These are phyloP conservation scores for Leccinum imitatum DNA, from an alignment of 768 basidiomycete species.

Conservation along the genomic window DNA sequence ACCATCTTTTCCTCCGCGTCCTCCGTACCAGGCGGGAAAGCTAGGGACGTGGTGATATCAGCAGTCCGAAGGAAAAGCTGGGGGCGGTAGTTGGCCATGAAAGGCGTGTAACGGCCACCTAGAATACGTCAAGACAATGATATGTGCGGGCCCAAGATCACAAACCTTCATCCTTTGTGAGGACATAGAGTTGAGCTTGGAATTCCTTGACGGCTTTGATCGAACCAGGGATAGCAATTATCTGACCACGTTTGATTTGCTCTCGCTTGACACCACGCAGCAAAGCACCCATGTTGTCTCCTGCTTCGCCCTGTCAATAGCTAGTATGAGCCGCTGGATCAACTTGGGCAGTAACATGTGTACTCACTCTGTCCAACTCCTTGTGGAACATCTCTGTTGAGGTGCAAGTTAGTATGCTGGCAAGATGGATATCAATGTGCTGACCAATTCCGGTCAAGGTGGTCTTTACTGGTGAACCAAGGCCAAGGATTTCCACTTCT, in stretches of 20 bases:
- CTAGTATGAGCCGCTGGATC: constrained; percentile 6
- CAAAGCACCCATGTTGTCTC: constrained; percentile 98
- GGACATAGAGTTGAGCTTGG: constrained; percentile 84
- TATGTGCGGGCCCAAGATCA: constrained; percentile 46
- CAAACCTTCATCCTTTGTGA: constrained; percentile 42
- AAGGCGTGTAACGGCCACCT: constrained; percentile 84
- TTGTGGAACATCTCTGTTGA: constrained; percentile 97
- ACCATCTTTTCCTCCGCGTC: constrained; percentile 89
- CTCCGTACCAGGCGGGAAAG: constrained; percentile 82
- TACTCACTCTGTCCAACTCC: constrained; percentile 85
- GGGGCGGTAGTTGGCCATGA: constrained; percentile 92
- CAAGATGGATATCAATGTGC: neutral
- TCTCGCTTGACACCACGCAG: constrained; percentile 97
- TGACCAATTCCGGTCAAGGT: constrained; percentile 91
- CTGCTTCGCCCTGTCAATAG: constrained; percentile 77
- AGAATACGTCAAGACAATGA: constrained; percentile 10
- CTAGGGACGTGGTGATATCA: constrained; percentile 82
- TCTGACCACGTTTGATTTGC: constrained; percentile 90
- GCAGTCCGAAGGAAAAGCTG: constrained; percentile 96
- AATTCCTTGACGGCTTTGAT: constrained; percentile 96
- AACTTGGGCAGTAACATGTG: neutral
- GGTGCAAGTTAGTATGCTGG: constrained; percentile 4
- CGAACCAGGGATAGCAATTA: constrained; percentile 83
- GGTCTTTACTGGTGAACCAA: constrained; percentile 81
- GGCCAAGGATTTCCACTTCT: constrained; percentile 92